Evolutionary conservation across 2,329 filamentous ascomycete species (phyloP), one percentile per base, ranked within the genome.

Genomic region (Sporothrix pallida): DNA sequence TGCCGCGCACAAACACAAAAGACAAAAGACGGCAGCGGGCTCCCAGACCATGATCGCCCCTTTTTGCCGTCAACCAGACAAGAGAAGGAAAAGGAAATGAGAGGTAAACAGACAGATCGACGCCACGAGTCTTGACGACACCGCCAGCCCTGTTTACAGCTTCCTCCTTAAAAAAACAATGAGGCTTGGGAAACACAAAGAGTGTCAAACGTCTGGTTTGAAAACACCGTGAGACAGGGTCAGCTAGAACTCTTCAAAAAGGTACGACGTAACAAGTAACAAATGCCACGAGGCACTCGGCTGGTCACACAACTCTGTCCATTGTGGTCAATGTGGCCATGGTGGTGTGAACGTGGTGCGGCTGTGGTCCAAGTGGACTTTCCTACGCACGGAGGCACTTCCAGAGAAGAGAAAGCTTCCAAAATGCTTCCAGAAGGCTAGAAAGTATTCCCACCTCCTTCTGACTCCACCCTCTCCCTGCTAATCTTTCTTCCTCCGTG

Each of bases 361-460:
- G 46, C 42, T 10, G 56, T 60, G 56, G 56, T 60, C 26, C 26
- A 37, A 70, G 52, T 68, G 63, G 63, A 37, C 44, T 48, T 65
- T 31, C n/a, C 13, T 52, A 52, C 46, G 63, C 63, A 68, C 63
- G 63, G 63, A 50, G 52, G n/a, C 13, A 37, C 17, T 26, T 52
- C 17, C 42, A 56, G 8, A n/a, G 8, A 9, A 8, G 31, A 67
- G 63, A 68, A 37, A 23, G 46, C 63, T 52, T 68, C 63, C 63
- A 68, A 68, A 68, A 68, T 68, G 63, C 63, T 68, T 68, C 63
- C 63, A 68, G 63, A 68, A 68, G 63, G 52, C 7, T 3, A 37
- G 31, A 37, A 37, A 7, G 58, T 42, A 15, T 58, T 23, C 20
- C 23, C 54, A 12, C 54, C 54, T 37, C 13, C 52, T 56, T 20